Evolutionary conservation across 352 stramenopile species (phyloP).

Genomic region (Pythium monospermum): DNA sequence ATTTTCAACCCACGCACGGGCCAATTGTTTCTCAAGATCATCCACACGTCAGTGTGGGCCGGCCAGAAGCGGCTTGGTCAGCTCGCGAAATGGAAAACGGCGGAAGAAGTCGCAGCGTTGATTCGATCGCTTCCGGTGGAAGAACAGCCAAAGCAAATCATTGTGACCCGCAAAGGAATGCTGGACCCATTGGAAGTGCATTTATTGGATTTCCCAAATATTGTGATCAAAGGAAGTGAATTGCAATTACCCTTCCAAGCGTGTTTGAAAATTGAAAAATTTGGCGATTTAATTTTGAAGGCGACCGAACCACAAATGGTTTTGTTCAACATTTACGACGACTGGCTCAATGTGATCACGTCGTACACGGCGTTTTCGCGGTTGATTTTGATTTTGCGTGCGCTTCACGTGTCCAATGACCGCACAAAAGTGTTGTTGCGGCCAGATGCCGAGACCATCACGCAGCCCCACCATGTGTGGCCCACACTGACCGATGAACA

Average conservation of each 20-base stretch:
- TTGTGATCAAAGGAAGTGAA: slow-evolving; percentile 99
- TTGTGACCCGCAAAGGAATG: slow-evolving; percentile 99
- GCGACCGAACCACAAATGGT: slow-evolving; percentile 99
- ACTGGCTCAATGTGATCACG: slow-evolving; percentile 99
- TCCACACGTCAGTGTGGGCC: slow-evolving; percentile 99
- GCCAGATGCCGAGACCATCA: slow-evolving; percentile 98
- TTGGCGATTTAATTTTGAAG: slow-evolving; percentile 99
- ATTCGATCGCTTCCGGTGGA: slow-evolving; percentile 99
- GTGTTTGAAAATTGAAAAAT: slow-evolving; percentile 99
- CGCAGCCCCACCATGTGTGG: slow-evolving; percentile 99
- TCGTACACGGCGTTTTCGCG: slow-evolving; percentile 99
- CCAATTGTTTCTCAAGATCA: slow-evolving; percentile 99
- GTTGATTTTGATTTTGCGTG: slow-evolving; percentile 98
- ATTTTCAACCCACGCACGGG: slow-evolving; percentile 99
- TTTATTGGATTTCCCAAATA: slow-evolving; percentile 99
- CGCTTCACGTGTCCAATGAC: slow-evolving; percentile 96
- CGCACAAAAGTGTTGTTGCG: slow-evolving; percentile 96
- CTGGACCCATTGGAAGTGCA: slow-evolving; percentile 99
- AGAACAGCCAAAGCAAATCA: slow-evolving; percentile 99
- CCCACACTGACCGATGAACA: slow-evolving; percentile 98
- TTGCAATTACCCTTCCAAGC: slow-evolving; percentile 99
- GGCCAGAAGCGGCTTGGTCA: slow-evolving; percentile 99
- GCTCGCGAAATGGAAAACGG: slow-evolving; percentile 99
- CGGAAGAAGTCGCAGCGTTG: slow-evolving; percentile 98
- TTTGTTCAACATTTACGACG: slow-evolving; percentile 99